These are phyloP conservation scores for Artemisia annua DNA, from an alignment of 129 eudicot species.

Conservation along the genomic window DNA sequence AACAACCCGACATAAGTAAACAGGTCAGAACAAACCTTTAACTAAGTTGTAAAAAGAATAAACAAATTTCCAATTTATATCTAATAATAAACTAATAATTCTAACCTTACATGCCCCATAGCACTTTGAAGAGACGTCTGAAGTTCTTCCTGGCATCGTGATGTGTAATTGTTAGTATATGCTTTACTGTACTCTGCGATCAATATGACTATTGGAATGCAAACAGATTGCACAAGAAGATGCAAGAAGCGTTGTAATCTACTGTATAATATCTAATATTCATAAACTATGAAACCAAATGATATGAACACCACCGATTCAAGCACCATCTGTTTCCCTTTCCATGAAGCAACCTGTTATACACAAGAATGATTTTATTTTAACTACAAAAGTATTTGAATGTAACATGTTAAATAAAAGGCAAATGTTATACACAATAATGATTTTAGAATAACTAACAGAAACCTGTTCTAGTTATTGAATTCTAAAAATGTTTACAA, in stretches of 20 bases:
- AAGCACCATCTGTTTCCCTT: too few species aligned
- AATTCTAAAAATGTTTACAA: too few species aligned
- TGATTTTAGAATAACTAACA: too few species aligned
- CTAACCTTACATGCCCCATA: constrained; percentile 88
- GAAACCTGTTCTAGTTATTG: too few species aligned
- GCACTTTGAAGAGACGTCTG: constrained; percentile 62
- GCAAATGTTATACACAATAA: too few species aligned
- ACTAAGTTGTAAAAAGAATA: constrained; percentile 6
- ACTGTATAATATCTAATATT: constrained; percentile 35
- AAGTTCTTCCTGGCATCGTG: constrained; percentile 77
- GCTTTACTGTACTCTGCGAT: constrained; percentile 65
- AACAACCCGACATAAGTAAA: background rate
- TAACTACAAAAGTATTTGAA: too few species aligned
- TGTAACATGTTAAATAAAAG: too few species aligned
- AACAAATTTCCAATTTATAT: background rate
- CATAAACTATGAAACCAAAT: too few species aligned
- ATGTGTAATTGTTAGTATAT: constrained; percentile 54
- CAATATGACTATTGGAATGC: constrained; percentile 76
- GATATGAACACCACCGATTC: too few species aligned
- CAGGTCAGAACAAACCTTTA: background rate
- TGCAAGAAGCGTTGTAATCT: constrained; percentile 66
- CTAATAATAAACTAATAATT: constrained; percentile 13
- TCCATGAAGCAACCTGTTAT: too few species aligned
- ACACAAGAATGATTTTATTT: too few species aligned
- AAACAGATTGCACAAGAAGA: constrained; percentile 75